phyloP scores from a whole-genome alignment of 1,139 yeast species.

The Zygotorulaspora mrakii region DNA sequence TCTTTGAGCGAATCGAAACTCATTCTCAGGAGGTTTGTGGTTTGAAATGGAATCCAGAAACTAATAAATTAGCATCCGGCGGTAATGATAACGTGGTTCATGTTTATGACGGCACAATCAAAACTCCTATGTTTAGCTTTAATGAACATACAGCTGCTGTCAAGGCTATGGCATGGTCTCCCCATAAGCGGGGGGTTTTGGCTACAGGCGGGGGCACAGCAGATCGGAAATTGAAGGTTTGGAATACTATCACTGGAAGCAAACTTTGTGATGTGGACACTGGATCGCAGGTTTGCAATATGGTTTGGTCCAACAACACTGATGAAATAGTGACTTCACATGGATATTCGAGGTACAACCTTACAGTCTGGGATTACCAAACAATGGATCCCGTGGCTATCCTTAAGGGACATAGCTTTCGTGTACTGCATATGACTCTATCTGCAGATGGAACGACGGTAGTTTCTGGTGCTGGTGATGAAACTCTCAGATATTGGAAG shows the following conservation, averaged over 20 bases:
- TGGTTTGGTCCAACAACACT: slow-evolving; percentile 89
- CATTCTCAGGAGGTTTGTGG: slow-evolving; percentile 98
- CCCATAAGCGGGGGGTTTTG: slow-evolving; percentile 87
- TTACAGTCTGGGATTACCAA: slow-evolving; percentile 93
- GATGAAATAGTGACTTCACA: slow-evolving; percentile 93
- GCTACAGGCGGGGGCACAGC: slow-evolving; percentile 99
- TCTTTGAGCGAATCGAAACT: slow-evolving; percentile 60
- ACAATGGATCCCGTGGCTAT: slow-evolving; percentile 91
- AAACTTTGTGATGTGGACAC: slow-evolving; percentile 78
- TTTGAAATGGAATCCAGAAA: slow-evolving; percentile 86
- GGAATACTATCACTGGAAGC: slow-evolving; percentile 84
- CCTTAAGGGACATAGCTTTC: slow-evolving; percentile 87
- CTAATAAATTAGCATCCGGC: slow-evolving; percentile 83
- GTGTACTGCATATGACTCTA: slow-evolving; percentile 84
- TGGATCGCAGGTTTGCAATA: slow-evolving; percentile 93
- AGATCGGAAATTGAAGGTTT: slow-evolving; percentile 81
- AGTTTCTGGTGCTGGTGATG: slow-evolving; percentile 99
- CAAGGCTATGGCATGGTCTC: slow-evolving; percentile 96
- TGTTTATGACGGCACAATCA: slow-evolving; percentile 81
- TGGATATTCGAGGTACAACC: slow-evolving; percentile 87
- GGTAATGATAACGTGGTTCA: slow-evolving; percentile 85
- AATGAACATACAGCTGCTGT: slow-evolving; percentile 92
- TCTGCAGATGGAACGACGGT: slow-evolving; percentile 97
- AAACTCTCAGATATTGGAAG: slow-evolving; percentile 90
- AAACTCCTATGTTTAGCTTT: slow-evolving; percentile 69